A percentile compares a stretch with the other conserved stretches of the same genome.
Conservation (phyloP, 2,329 filamentous ascomycete genomes). For the Cladophialophora bantiana region DNA sequence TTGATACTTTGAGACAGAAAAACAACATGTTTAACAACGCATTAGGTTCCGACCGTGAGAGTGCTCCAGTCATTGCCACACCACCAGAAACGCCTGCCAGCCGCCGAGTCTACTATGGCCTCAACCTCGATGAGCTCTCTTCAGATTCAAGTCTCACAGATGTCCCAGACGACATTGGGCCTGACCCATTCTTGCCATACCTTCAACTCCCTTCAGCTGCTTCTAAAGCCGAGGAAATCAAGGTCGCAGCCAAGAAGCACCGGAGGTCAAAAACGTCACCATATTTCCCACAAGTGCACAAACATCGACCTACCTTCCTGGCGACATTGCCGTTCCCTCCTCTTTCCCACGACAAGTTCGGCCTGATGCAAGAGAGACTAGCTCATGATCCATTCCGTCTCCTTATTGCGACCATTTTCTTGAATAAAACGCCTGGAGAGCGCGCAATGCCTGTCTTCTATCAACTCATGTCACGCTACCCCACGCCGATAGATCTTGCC, state of each 20-base stretch:
- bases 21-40: background rate
- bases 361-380: constrained; percentile 83
- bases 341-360: constrained; percentile 69
- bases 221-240: constrained; percentile 28
- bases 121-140: constrained; percentile 41
- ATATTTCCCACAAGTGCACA: constrained; percentile 50
- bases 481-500: constrained; percentile 69
- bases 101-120: constrained; percentile 33
- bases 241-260: constrained; percentile 16
- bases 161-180: constrained; percentile 45
- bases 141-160: constrained; percentile 49
- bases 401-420: constrained; percentile 80
- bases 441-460: constrained; percentile 79
- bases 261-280: constrained; percentile 45
- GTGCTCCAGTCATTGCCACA: constrained; percentile 20
- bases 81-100: constrained; percentile 31
- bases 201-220: constrained; percentile 11
- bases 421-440: constrained; percentile 79
- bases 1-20: background rate
- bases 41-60: constrained; percentile 2
- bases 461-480: constrained; percentile 70
- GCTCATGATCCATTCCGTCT: constrained; percentile 78
- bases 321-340: constrained; percentile 69
- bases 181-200: constrained; percentile 30
- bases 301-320: constrained; percentile 42